Conservation (phyloP, 2,329 filamentous ascomycete genomes). For the Orbilia javanica region DNA sequence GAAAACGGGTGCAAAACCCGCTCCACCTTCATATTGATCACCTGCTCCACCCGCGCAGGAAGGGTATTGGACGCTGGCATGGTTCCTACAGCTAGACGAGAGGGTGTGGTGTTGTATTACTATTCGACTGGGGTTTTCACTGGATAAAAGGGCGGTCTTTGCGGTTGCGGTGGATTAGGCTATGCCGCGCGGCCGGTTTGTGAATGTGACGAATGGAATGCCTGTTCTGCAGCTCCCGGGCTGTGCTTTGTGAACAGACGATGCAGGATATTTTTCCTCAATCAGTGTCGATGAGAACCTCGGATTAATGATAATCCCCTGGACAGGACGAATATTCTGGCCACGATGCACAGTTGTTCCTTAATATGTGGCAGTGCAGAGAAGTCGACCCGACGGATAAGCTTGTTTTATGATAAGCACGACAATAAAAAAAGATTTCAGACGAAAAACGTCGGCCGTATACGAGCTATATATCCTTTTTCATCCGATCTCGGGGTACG, state of each 20-base stretch:
- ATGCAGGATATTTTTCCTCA: slow-evolving; percentile 5
- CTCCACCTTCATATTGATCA: slow-evolving; percentile 52
- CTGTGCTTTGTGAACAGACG: slow-evolving; percentile 9
- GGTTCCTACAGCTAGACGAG: neutral
- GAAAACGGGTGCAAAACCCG: slow-evolving; percentile 70
- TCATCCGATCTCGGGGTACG: neutral
- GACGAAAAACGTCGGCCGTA: neutral
- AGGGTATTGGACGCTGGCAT: slow-evolving; percentile 53
- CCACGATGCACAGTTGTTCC: neutral
- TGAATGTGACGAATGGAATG: slow-evolving; percentile 12
- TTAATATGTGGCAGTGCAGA: neutral
- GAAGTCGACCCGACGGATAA: neutral
- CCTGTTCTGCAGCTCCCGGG: slow-evolving; percentile 19
- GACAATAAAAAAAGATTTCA: neutral
- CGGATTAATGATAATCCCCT: slow-evolving; percentile 49
- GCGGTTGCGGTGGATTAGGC: slow-evolving; percentile 12
- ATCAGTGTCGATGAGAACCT: neutral
- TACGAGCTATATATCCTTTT: neutral
- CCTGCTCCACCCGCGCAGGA: slow-evolving; percentile 50
- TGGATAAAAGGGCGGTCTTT: neutral
- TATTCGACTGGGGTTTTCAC: neutral
- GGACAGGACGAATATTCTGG: neutral
- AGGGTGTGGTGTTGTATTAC: neutral
- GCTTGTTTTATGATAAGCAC: neutral
- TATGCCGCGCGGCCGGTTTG: slow-evolving; percentile 17